phyloP scores from a whole-genome alignment of 2,329 filamentous ascomycete species.

The Beauveria rudraprayagi region DNA sequence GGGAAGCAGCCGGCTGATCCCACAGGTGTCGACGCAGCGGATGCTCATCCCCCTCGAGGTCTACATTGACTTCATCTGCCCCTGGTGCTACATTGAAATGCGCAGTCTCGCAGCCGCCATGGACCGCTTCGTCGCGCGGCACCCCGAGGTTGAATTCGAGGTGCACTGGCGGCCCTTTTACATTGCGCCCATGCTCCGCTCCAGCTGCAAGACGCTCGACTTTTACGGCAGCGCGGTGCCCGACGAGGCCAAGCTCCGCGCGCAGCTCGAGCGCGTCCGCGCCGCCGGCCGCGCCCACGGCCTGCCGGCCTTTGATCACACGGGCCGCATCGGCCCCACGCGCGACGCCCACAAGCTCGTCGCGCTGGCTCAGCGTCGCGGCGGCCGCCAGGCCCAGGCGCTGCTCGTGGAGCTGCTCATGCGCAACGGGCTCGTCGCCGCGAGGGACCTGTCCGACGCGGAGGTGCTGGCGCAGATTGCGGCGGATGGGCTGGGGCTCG shows the following conservation, averaged over 20 bases:
- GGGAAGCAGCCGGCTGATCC: neutral
- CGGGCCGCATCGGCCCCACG: conserved; percentile 36
- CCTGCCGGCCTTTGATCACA: conserved; percentile 31
- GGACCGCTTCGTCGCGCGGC: conserved; percentile 26
- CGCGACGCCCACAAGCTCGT: conserved; percentile 40
- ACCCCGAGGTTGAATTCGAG: conserved; percentile 38
- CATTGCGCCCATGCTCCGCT: conserved; percentile 29
- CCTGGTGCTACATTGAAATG: conserved; percentile 44
- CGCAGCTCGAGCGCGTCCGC: conserved; percentile 24
- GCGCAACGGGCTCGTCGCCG: conserved; percentile 33
- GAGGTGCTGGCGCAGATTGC: conserved; percentile 30
- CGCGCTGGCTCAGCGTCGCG: conserved; percentile 28
- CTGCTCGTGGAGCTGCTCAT: conserved; percentile 35
- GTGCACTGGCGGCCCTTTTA: conserved; percentile 41
- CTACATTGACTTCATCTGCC: conserved; percentile 43
- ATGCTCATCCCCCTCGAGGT: conserved; percentile 30
- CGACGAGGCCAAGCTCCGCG: conserved; percentile 20
- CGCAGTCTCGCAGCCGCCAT: conserved; percentile 39
- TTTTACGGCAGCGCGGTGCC: conserved; percentile 32
- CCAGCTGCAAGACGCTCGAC: conserved; percentile 18
- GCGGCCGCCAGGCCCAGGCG: conserved; percentile 27
- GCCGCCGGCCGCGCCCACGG: conserved; percentile 25
- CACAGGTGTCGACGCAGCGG: conserved; percentile 6
- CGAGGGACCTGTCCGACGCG: conserved; percentile 33
- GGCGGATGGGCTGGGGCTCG: conserved; percentile 23